Conservation (phyloP, 306 rosid genomes). For the Fragaria iinumae region DNA sequence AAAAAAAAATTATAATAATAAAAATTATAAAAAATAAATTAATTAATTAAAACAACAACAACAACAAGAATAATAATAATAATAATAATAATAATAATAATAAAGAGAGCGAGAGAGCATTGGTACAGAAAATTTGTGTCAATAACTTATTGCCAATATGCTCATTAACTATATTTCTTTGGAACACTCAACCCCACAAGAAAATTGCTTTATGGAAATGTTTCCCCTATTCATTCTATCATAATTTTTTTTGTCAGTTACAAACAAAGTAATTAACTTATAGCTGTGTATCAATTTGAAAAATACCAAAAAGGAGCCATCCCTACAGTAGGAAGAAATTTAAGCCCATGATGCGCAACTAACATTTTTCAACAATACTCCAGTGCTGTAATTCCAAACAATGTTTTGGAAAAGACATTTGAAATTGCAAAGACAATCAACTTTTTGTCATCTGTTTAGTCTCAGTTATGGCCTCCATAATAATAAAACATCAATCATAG, state of each 20-base stretch:
- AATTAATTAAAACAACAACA: no score
- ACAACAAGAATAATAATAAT: no score
- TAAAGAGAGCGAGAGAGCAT: background rate
- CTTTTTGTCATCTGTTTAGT: background rate
- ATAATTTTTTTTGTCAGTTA: background rate
- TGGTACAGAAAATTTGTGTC: background rate
- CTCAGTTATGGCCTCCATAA: background rate
- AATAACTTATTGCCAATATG: background rate
- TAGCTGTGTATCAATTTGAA: background rate
- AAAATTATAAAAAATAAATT: no score
- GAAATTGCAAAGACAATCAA: constrained; percentile 2
- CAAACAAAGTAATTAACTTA: background rate
- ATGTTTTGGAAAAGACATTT: background rate
- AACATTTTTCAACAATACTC: background rate
- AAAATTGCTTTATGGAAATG: background rate
- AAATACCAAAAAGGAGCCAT: background rate
- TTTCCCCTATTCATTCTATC: background rate
- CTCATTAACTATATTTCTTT: background rate
- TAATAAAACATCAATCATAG: background rate
- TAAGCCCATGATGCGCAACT: background rate
- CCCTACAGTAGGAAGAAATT: background rate
- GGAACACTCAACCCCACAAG: constrained; percentile 4
- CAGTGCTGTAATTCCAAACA: background rate
- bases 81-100: no score
- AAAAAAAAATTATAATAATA: background rate